Conservation (phyloP, 1,284 basidiomycete species). For the Gomphus sp. region DNA sequence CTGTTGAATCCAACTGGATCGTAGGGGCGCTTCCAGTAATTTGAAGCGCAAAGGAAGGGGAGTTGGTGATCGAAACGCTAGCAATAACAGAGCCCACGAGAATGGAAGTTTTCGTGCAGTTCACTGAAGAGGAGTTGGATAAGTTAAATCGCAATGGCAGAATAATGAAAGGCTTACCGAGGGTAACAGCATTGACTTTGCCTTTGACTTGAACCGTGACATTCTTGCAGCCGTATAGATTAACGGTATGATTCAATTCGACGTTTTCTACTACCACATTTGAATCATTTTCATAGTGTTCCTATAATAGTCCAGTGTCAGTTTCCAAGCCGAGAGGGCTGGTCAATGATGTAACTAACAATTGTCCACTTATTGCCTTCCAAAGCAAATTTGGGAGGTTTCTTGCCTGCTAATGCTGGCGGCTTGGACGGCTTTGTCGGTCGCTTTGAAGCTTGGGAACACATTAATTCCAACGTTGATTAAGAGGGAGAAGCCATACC, state of each 20-base stretch:
- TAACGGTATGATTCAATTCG: constrained; percentile 80
- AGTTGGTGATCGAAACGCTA: constrained; percentile 79
- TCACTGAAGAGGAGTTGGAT: constrained; percentile 41
- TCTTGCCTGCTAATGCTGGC: constrained; percentile 72
- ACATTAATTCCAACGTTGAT: constrained; percentile 12
- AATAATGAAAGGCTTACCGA: constrained; percentile 47
- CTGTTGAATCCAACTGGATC: constrained; percentile 89
- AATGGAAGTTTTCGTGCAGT: constrained; percentile 84
- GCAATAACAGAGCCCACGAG: constrained; percentile 91
- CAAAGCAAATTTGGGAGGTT: constrained; percentile 84
- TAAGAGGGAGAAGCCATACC: constrained; percentile 23
- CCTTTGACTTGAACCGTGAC: constrained; percentile 84
- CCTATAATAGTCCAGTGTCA: constrained; percentile 37
- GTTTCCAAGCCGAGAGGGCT: background rate
- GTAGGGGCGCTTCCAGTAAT: constrained; percentile 87
- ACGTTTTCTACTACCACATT: constrained; percentile 70
- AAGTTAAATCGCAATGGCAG: background rate
- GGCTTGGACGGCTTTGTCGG: constrained; percentile 79
- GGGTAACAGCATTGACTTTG: constrained; percentile 91
- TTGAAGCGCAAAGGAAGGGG: constrained; percentile 90
- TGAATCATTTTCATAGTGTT: constrained; percentile 85
- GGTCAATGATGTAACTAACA: constrained; percentile 37
- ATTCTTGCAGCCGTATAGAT: constrained; percentile 89
- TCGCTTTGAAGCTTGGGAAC: constrained; percentile 39
- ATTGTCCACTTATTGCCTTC: constrained; percentile 95